phyloP scores from a whole-genome alignment of 2,329 filamentous ascomycete species.

The Trichoderma asperellum region DNA sequence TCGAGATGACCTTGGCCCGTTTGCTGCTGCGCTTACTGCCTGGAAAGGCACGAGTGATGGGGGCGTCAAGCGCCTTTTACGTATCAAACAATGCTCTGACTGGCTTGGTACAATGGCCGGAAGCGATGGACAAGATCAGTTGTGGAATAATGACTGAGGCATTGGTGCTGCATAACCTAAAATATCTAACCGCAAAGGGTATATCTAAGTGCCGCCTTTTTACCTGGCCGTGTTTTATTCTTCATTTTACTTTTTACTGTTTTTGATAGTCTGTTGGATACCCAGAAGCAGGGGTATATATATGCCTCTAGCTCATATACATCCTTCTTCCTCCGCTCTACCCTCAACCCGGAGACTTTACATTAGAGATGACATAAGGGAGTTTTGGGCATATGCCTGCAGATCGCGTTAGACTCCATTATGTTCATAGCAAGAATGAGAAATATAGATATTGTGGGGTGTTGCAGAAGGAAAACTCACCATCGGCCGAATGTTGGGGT shows the following conservation, averaged over 20 bases:
- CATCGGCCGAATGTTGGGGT: constrained; percentile 95
- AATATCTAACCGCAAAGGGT: constrained; percentile 21
- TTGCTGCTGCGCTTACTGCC: constrained; percentile 68
- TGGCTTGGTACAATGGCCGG: constrained; percentile 66
- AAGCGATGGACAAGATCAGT: constrained; percentile 45
- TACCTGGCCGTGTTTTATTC: not conserved
- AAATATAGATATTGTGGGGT: too few relatives aligned
- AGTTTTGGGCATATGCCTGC: constrained; percentile 82
- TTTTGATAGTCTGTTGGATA: constrained; percentile 28
- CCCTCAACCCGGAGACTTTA: constrained; percentile 42
- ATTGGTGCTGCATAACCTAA: constrained; percentile 23
- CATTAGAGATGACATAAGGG: constrained; percentile 78
- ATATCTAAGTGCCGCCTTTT: constrained; percentile 27
- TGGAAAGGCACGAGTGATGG: constrained; percentile 58
- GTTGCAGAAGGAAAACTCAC: constrained; percentile 46
- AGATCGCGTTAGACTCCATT: not conserved
- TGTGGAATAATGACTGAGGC: constrained; percentile 53
- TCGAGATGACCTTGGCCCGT: constrained; percentile 59
- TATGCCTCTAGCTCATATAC: constrained; percentile 28
- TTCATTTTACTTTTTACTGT: constrained; percentile 33
- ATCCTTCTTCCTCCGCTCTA: not conserved
- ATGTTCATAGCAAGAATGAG: not conserved
- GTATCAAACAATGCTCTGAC: constrained; percentile 61
- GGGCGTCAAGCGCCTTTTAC: constrained; percentile 54
- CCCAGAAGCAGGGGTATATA: not conserved